Base-by-base conservation (phyloP, 2,329 filamentous ascomycete species). In the Penicillium carneum region DNA sequence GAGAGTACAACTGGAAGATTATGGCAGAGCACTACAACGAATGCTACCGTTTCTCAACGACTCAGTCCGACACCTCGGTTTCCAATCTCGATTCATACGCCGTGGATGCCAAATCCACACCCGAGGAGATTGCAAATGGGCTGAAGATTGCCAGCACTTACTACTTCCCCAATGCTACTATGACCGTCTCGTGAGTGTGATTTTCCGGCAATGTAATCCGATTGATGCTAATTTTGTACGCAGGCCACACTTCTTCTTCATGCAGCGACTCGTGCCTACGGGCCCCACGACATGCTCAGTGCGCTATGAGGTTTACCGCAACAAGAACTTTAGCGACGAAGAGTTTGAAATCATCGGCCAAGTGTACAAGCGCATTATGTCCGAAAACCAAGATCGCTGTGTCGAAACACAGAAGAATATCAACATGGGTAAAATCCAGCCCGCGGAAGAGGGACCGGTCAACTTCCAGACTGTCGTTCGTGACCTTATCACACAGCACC, bases 331-430 rank as follows among this genome's bases (percentile, higher is more conserved):
- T 1, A 81, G 78, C 18, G 83, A 88, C 34, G 84, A 84, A 34
- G 82, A 87, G 57, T 89, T 89, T 69, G 75, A 82, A 5, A 69
- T 79, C 48, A 84, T 88, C 73, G 83, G 81, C 72, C 71, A 82
- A 57, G 84, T 86, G 65, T 89, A 87, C 80, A 87, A 87, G 76
- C 83, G 84, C 38, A 83, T 89, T 74, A 84, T 88, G 84, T 81
- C 82, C 1, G 87, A 89, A 71, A 86, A 88, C 77, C 88, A 88
- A 68, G 78, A 83, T 18, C 82, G 88, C n/a, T 88, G 86, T 75
- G 76, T 80, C 59, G 79, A 79, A 4, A 82, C 84, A 0, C 87
- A 89, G 71, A 80, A 81, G 71, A 88, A 88, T 71, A 78, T 89
- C 63, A 84, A 84, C 71, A 78, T 81, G 0, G 86, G 86, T 2